These are phyloP conservation scores for Usnea hakonensis DNA, from an alignment of 495 filamentous ascomycete species.

Conservation along the genomic window DNA sequence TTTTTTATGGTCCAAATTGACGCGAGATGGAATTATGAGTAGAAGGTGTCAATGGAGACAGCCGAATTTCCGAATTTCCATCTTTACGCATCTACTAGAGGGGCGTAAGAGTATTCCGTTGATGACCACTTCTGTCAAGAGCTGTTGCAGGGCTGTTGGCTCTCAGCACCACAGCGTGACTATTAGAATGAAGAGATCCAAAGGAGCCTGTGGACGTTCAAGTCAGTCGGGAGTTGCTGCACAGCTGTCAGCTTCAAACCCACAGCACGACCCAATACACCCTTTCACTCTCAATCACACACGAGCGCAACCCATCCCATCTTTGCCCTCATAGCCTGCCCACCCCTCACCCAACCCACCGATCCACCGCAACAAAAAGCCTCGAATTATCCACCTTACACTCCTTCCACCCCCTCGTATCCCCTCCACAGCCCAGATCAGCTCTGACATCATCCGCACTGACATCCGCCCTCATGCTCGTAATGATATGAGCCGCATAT, in stretches of 20 bases:
- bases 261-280: too few species aligned
- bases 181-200: not conserved
- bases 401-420: constrained; percentile 19
- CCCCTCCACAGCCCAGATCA: constrained; percentile 34
- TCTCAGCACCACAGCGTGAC: too few species aligned
- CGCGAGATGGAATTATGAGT: not conserved
- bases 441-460: constrained; percentile 32
- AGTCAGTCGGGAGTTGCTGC: not conserved
- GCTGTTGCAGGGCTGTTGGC: too few species aligned
- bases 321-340: too few species aligned
- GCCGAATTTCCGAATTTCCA: not conserved
- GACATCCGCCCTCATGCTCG: constrained; percentile 26
- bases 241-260: not conserved
- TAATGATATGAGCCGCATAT: constrained; percentile 29
- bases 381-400: constrained; percentile 37
- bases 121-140: too few species aligned
- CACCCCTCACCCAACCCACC: constrained; percentile 5
- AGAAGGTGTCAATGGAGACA: not conserved
- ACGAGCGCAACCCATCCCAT: too few species aligned
- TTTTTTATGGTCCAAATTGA: not conserved
- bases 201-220: not conserved
- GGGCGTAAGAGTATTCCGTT: too few species aligned
- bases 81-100: not conserved
- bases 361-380: constrained; percentile 38
- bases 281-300: too few species aligned